A percentile compares a stretch with the other conserved stretches of the same genome.
Conservation (phyloP, 2,329 filamentous ascomycete genomes). For the Lasiodiplodia citricola region DNA sequence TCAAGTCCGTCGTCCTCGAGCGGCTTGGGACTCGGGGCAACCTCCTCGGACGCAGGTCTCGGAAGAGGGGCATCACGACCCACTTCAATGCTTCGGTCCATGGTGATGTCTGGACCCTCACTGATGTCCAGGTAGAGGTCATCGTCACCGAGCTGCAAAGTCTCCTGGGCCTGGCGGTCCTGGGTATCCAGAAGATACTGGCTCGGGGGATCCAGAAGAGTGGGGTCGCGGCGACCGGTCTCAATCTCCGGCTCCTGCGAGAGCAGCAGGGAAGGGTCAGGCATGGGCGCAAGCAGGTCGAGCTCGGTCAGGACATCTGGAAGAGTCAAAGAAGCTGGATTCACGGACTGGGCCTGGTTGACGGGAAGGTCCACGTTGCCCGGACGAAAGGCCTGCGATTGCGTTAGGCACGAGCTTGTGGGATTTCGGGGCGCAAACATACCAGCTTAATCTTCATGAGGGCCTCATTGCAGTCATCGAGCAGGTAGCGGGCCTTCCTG, state of each 20-base stretch:
- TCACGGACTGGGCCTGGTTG: constrained; percentile 75
- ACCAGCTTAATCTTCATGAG: constrained; percentile 99
- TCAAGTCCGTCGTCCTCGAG: constrained; percentile 58
- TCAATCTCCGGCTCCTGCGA: constrained; percentile 68
- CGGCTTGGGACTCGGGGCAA: constrained; percentile 58
- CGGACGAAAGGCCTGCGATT: constrained; percentile 81
- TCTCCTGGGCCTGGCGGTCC: constrained; percentile 26
- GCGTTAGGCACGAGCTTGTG: constrained; percentile 8
- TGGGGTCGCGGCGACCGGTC: constrained; percentile 53
- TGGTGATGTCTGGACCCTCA: constrained; percentile 47
- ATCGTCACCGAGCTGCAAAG: constrained; percentile 58
- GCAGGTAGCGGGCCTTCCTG: constrained; percentile 91
- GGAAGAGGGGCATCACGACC: constrained; percentile 82
- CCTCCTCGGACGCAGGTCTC: constrained; percentile 40
- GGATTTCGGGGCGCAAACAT: constrained; percentile 29
- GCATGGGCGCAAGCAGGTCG: constrained; percentile 78
- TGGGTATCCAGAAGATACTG: constrained; percentile 33
- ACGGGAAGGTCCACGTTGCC: constrained; percentile 95
- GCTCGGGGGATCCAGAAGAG: constrained; percentile 48
- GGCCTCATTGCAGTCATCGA: constrained; percentile 97
- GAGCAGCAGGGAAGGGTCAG: constrained; percentile 84
- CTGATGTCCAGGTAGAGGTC: constrained; percentile 70
- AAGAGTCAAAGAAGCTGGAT: constrained; percentile 84
- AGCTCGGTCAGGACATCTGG: constrained; percentile 93
- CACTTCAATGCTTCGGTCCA: constrained; percentile 75